Evolutionary conservation across 148 eudicot species (phyloP).

Genomic region (Arbutus unedo): DNA sequence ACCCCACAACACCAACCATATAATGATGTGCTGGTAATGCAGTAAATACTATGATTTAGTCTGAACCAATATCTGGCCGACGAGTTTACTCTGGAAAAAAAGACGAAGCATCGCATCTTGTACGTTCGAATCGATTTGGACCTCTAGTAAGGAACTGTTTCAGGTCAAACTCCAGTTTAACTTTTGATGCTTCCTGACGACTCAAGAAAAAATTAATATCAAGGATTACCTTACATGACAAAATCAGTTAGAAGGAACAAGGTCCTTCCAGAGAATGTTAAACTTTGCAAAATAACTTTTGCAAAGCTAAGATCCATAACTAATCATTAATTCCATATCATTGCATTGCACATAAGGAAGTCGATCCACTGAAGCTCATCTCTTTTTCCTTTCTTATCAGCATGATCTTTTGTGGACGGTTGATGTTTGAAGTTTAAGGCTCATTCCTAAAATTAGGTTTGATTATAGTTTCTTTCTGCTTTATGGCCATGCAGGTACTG

Average conservation of each 20-base stretch:
- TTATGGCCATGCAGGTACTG: background rate
- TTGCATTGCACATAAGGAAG: background rate
- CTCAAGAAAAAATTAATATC: background rate
- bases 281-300: background rate
- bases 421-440: background rate
- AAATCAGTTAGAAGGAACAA: background rate
- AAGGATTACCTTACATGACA: background rate
- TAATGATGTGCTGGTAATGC: background rate
- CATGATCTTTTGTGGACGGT: background rate
- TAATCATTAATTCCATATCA: background rate
- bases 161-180: background rate
- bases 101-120: background rate
- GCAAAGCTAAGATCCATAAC: background rate
- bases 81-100: background rate
- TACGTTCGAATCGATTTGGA: background rate
- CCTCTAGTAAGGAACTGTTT: background rate
- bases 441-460: background rate
- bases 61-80: background rate
- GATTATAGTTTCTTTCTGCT: background rate
- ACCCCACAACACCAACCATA: background rate
- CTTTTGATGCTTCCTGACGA: background rate
- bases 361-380: conserved; percentile 2
- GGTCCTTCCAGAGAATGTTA: background rate
- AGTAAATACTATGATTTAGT: background rate
- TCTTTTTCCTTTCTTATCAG: background rate